Percentiles rank a stretch among this genome's conserved stretches.
Evolutionary conservation across 1,139 yeast species (phyloP).

Genomic region (Diutina rugosa): DNA sequence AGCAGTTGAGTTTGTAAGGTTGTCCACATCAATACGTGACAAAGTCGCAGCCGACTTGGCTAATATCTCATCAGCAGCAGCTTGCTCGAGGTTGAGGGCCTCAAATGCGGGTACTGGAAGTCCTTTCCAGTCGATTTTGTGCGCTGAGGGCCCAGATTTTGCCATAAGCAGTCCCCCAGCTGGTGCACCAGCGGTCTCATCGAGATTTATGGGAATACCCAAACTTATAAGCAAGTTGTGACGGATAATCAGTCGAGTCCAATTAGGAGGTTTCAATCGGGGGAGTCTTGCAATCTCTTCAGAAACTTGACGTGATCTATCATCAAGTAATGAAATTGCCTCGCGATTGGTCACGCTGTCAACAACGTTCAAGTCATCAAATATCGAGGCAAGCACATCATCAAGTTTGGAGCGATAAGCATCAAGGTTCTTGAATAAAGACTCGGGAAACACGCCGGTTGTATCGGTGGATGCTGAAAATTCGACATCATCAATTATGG

Average conservation of each 20-base stretch:
- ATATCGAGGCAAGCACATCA: conserved; percentile 11
- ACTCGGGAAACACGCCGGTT: conserved; percentile 5
- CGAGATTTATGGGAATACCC: conserved; percentile 49
- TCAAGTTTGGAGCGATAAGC: conserved; percentile 9
- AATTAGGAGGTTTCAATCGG: conserved; percentile 36
- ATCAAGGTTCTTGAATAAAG: conserved; percentile 7
- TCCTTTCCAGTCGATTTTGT: conserved; percentile 18
- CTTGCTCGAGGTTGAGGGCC: conserved; percentile 10
- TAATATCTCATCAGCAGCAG: conserved; percentile 9
- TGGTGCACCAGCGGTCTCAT: conserved; percentile 20
- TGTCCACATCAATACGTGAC: conserved; percentile 22
- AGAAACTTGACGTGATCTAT: conserved; percentile 16
- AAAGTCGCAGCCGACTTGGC: conserved; percentile 14
- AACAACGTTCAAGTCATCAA: conserved; percentile 3
- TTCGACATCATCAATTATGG: background rate
- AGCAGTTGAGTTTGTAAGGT: conserved; percentile 19
- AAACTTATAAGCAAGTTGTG: conserved; percentile 40
- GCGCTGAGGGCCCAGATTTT: conserved; percentile 4
- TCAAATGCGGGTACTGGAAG: conserved; percentile 16
- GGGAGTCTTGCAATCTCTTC: conserved; percentile 26
- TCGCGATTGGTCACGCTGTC: background rate
- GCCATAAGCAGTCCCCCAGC: conserved; percentile 5
- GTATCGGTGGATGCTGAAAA: background rate
- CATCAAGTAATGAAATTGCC: conserved; percentile 10
- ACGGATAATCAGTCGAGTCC: conserved; percentile 47